A percentile compares a stretch with the other conserved stretches of the same genome.
These are phyloP conservation scores for Megacollybia platyphylla DNA, from an alignment of 1,284 basidiomycete genomes.

Conservation along the genomic window DNA sequence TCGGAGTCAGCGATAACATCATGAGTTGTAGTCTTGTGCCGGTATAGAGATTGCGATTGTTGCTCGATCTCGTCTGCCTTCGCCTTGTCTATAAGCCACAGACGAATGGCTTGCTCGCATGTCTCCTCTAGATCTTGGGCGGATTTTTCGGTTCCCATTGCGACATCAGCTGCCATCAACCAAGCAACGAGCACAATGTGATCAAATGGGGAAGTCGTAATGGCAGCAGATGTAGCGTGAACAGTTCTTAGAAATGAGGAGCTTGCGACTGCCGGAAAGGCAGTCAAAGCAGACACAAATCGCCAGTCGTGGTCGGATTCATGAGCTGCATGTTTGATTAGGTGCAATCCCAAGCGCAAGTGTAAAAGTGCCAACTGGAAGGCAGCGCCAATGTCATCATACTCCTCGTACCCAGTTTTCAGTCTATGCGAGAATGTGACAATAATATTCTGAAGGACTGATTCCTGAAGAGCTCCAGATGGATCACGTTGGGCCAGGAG, in stretches of 20 bases:
- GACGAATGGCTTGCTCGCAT: conserved; percentile 65
- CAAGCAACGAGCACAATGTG: conserved; percentile 39
- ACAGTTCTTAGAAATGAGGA: conserved; percentile 9
- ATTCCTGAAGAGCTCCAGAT: conserved; percentile 35
- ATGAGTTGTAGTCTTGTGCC: conserved; percentile 48
- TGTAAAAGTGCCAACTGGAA: conserved; percentile 56
- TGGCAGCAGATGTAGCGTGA: neutral
- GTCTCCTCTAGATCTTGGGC: conserved; percentile 28
- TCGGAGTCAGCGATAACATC: conserved; percentile 60
- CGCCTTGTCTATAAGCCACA: conserved; percentile 78
- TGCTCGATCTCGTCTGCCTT: conserved; percentile 55
- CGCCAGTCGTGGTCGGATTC: neutral
- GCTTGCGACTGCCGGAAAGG: conserved; percentile 41
- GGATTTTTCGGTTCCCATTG: conserved; percentile 18
- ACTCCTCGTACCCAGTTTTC: conserved; percentile 42
- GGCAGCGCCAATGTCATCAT: conserved; percentile 59
- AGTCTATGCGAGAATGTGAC: conserved; percentile 51
- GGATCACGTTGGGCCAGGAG: conserved; percentile 21
- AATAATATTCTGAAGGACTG: conserved; percentile 55
- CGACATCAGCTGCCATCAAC: conserved; percentile 32
- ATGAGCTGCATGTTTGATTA: conserved; percentile 25
- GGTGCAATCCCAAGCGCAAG: conserved; percentile 66
- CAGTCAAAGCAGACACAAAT: conserved; percentile 14
- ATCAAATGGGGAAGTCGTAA: conserved; percentile 17
- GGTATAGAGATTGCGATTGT: conserved; percentile 72